phyloP scores from a whole-genome alignment of 306 rosid species.

The Lagenaria siceraria region DNA sequence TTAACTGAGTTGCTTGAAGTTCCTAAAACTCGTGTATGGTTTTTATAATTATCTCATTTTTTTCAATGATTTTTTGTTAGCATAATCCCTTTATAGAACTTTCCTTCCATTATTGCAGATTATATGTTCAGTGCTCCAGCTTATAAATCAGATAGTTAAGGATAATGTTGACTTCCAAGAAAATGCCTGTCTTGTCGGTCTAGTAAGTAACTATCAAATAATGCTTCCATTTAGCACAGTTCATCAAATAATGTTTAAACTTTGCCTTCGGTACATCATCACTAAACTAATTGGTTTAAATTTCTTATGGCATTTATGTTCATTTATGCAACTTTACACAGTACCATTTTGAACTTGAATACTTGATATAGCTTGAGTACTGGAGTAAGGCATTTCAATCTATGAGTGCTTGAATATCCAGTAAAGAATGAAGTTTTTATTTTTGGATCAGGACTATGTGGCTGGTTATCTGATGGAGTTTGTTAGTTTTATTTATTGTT shows the following conservation, averaged over 20 bases:
- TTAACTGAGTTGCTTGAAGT: constrained; percentile 79
- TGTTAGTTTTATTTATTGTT: not conserved
- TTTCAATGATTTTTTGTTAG: not conserved
- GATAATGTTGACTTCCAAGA: constrained; percentile 89
- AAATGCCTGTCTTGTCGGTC: constrained; percentile 94
- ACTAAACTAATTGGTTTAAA: not conserved
- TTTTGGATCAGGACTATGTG: not conserved
- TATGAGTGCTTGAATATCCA: not conserved
- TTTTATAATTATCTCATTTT: constrained; percentile 9
- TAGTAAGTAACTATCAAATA: constrained; percentile 43
- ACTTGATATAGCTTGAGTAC: not conserved
- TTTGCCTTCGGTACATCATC: not conserved
- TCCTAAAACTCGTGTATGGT: constrained; percentile 76
- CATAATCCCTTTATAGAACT: not conserved
- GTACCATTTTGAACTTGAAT: not conserved
- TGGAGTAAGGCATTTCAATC: not conserved
- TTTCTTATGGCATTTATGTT: not conserved
- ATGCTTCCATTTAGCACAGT: not conserved
- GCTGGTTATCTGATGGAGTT: not conserved
- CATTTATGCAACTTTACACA: not conserved
- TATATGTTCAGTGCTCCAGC: constrained; percentile 92
- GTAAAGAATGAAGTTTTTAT: not conserved
- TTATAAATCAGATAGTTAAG: constrained; percentile 78
- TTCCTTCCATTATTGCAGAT: constrained; percentile 34
- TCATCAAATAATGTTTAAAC: not conserved